phyloP scores from a whole-genome alignment of 2,329 filamentous ascomycete species.

The Calonectria hawksworthii region DNA sequence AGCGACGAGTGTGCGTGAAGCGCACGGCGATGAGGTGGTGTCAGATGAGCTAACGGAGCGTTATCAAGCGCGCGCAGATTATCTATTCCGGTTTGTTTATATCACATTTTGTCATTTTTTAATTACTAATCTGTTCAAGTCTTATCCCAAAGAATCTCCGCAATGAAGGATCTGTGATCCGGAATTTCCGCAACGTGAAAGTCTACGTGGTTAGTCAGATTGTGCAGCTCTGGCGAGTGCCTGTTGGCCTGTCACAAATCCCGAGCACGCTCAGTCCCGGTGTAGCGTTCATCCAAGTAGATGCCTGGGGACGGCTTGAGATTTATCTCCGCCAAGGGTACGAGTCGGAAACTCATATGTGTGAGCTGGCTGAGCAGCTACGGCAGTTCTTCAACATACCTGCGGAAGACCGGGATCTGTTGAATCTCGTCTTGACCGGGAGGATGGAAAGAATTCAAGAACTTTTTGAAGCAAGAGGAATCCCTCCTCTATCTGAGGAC shows the following conservation, averaged over 20 bases:
- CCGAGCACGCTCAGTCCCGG: conserved; percentile 15
- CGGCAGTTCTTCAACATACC: conserved; percentile 14
- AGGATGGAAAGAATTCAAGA: not conserved
- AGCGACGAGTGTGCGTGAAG: conserved; percentile 6
- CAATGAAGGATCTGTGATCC: not conserved
- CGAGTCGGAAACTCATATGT: conserved; percentile 7
- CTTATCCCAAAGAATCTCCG: conserved; percentile 1
- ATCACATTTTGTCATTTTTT: not conserved
- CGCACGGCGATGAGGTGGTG: not conserved
- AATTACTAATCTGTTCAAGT: not conserved
- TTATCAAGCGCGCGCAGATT: conserved; percentile 4
- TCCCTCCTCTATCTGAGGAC: conserved; percentile 7
- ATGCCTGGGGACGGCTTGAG: conserved; percentile 9
- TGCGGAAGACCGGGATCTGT: not conserved
- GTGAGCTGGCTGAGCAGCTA: conserved; percentile 18
- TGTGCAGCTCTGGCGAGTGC: conserved; percentile 16
- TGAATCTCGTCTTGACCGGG: conserved; percentile 1
- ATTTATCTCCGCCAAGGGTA: conserved; percentile 13
- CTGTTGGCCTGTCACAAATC: not conserved
- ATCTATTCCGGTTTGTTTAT: conserved; percentile 9
- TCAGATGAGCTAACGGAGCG: conserved; percentile 8
- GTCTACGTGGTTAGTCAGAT: not conserved
- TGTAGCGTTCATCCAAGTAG: conserved; percentile 13
- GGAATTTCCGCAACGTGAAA: not conserved
- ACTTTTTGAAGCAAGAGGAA: conserved; percentile 15